Conservation (phyloP, 2,329 filamentous ascomycete species). For the Eurotiales sp. region DNA sequence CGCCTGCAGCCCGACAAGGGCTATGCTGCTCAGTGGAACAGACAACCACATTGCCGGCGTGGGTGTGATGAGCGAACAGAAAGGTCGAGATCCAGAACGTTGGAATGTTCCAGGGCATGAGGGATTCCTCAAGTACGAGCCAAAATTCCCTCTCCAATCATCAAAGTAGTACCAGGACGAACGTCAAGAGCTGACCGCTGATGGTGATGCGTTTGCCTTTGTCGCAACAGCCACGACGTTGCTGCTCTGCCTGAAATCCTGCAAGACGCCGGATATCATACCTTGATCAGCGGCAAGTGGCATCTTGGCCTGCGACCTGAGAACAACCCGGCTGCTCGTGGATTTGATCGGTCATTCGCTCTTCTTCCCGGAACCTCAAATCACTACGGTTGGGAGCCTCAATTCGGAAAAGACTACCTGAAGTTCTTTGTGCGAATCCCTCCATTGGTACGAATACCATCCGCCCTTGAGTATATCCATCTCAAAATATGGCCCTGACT, state of each 20-base stretch:
- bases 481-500: neutral
- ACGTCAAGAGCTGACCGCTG: too few species aligned
- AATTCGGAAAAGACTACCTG: neutral
- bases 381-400: conserved; percentile 36
- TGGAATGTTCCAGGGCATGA: neutral
- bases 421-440: neutral
- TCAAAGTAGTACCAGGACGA: too few species aligned
- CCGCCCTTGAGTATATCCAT: too few species aligned
- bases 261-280: conserved; percentile 23
- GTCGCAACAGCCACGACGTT: neutral
- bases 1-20: neutral
- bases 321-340: conserved; percentile 24
- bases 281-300: conserved; percentile 36
- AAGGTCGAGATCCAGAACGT: neutral
- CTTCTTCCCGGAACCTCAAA: conserved; percentile 29
- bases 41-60: neutral
- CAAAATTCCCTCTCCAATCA: neutral
- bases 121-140: neutral
- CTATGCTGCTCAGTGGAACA: neutral
- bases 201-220: neutral
- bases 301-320: conserved; percentile 30
- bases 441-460: neutral
- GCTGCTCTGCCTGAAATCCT: neutral
- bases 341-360: conserved; percentile 28
- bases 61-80: neutral